A percentile compares a stretch with the other conserved stretches of the same genome.
phyloP scores from a whole-genome alignment of 805 yeast species.

The Ogataea methylovora region DNA sequence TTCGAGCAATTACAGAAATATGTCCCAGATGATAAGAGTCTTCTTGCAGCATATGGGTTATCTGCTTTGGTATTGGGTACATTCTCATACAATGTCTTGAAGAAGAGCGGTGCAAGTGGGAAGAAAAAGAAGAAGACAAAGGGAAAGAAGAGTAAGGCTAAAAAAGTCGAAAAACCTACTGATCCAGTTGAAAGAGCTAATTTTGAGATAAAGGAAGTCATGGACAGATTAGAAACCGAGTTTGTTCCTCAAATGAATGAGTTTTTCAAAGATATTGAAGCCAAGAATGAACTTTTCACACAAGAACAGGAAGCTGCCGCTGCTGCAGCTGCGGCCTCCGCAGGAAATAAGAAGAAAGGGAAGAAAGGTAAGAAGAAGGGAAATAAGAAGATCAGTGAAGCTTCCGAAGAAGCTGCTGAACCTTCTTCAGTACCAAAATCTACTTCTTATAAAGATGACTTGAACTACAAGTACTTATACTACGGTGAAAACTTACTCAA shows the following conservation, averaged over 20 bases:
- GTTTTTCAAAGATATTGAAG: conserved; percentile 11
- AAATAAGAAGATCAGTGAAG: no score
- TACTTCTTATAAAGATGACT: conserved; percentile 17
- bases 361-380: no score
- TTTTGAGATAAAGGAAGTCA: conserved; percentile 9
- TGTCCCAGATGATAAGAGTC: background rate
- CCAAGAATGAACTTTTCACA: background rate
- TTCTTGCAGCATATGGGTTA: no score
- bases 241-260: conserved; percentile 7
- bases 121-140: conserved; percentile 5
- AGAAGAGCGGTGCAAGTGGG: background rate
- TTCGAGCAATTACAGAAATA: background rate
- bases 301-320: conserved; percentile 2
- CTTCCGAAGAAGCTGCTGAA: no score
- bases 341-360: background rate
- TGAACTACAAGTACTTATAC: conserved; percentile 43
- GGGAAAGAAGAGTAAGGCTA: conserved; percentile 8
- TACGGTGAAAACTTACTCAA: conserved; percentile 64
- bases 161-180: conserved; percentile 3
- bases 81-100: no score
- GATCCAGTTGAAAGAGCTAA: conserved; percentile 14
- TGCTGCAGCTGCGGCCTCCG: background rate
- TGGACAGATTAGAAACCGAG: conserved; percentile 10
- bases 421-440: no score
- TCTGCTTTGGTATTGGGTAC: no score